Evolutionary conservation across 1,139 yeast species (phyloP), one percentile per base, ranked within the genome.

Genomic region (Geotrichum fermentans): DNA sequence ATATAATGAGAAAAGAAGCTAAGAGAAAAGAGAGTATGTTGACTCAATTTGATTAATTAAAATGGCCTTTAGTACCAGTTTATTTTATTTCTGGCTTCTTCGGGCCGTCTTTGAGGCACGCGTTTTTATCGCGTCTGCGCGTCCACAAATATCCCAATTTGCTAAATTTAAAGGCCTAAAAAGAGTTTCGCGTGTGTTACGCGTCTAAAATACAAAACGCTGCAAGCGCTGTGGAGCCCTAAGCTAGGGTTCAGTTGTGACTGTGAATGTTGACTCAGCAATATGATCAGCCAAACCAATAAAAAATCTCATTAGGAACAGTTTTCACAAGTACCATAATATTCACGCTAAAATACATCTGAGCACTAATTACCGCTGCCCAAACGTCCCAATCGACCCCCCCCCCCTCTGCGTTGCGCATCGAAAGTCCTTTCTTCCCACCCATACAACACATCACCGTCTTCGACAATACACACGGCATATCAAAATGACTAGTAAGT

Each of bases 401-500:
- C 22, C 22, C 26, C 26, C 24, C 34, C 43, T 14, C 42, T 26
- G 14, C 28, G 22, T 17, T 21, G 43, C 20, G 10, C 28, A 24
- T 6, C 10, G 24, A 40, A 40, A 40, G 43, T 40, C 43, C 43
- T 30, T 40, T 36, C 20, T 21, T 21, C 35, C 30, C 26, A 29
- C 43, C 17, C 43, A 22, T 6, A 10, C 22, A n/a, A 14, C 14
- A 14, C 35, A 40, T 30, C 43, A 40, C 43, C 43, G 43, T 40
- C 41, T 34, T 39, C 41, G 45, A 34, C 45, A 41, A 20, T 36
- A 43, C 39, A 40, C 44, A 42, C 54, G 47, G 52, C 47, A 51
- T 45, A 44, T 48, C 43, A 48, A 42, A 40, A 51, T 51, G 54
- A 51, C 54, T 49, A 51, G 54, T 51, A 51, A 51, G 54, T 51